A percentile compares a stretch with the other conserved stretches of the same genome.
Conservation (phyloP, 768 basidiomycete species). For the Lactarius hengduanensis region DNA sequence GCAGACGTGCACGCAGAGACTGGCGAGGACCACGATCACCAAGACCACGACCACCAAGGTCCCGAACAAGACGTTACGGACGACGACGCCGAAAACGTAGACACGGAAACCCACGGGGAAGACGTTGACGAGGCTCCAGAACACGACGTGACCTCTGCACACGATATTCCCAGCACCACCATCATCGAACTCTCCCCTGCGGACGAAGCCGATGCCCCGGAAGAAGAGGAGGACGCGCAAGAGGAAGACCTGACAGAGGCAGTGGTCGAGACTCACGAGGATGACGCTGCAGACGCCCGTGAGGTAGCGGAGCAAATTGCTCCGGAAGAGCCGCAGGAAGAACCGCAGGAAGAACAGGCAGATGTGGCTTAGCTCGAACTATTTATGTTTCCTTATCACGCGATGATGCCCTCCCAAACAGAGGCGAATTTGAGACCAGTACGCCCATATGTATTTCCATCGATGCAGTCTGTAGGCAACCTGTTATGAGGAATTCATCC, state of each 20-base stretch:
- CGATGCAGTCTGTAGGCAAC: neutral
- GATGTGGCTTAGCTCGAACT: constrained; percentile 11
- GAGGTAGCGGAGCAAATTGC: constrained; percentile 24
- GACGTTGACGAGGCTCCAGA: constrained; percentile 6
- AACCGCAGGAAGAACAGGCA: neutral
- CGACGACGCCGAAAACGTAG: constrained; percentile 18
- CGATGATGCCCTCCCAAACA: neutral
- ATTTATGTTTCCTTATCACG: constrained; percentile 25
- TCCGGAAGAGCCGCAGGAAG: constrained; percentile 11
- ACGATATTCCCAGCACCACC: constrained; percentile 15
- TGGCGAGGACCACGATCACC: constrained; percentile 9
- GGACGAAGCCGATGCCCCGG: constrained; percentile 12
- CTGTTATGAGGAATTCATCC: neutral
- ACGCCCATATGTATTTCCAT: constrained; percentile 11
- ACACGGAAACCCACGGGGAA: neutral
- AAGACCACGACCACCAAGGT: constrained; percentile 13
- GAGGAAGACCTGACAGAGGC: constrained; percentile 28
- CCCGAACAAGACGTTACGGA: constrained; percentile 27
- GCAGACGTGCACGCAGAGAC: neutral
- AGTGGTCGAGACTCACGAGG: constrained; percentile 17
- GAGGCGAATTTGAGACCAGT: neutral
- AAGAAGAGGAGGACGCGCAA: constrained; percentile 25
- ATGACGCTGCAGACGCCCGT: constrained; percentile 18
- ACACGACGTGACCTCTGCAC: constrained; percentile 23
- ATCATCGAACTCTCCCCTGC: constrained; percentile 24